A percentile compares a stretch with the other conserved stretches of the same genome.
Evolutionary conservation across 257 asterid genomes (phyloP).

Genomic region (Cruciata laevipes): DNA sequence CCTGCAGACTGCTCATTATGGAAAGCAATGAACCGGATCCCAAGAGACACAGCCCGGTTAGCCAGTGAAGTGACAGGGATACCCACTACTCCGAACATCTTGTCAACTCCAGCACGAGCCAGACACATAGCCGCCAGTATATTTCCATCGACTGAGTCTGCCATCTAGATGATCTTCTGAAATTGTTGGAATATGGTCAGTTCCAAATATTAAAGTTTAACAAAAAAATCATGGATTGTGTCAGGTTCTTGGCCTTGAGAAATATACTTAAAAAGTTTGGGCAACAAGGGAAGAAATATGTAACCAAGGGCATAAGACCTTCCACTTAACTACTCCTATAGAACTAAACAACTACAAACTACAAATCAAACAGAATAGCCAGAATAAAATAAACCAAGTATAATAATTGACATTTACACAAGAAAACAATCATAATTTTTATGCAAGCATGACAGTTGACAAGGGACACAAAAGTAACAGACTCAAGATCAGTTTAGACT

Average conservation of each 20-base stretch:
- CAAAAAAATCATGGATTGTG: not conserved
- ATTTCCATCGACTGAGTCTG: not conserved
- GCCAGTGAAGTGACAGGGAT: slow-evolving; percentile 3
- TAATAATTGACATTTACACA: too few relatives aligned
- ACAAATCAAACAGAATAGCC: too few relatives aligned
- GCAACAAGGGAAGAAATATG: too few relatives aligned
- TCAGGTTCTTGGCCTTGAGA: not conserved
- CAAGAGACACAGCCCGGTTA: slow-evolving; percentile 1
- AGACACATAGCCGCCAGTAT: not conserved
- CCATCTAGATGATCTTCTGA: not conserved
- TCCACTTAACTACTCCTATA: too few relatives aligned
- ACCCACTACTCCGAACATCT: slow-evolving; percentile 5
- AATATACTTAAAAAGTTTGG: too few relatives aligned
- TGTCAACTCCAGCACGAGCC: slow-evolving; percentile 2
- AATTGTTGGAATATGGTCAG: not conserved
- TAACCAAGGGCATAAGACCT: too few relatives aligned
- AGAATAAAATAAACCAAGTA: too few relatives aligned
- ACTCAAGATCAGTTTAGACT: not conserved
- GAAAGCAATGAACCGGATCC: slow-evolving; percentile 3
- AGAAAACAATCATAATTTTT: too few relatives aligned
- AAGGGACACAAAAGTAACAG: too few relatives aligned
- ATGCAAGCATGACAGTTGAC: too few relatives aligned
- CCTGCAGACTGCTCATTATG: slow-evolving; percentile 2
- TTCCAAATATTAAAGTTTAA: not conserved
- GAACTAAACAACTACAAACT: too few relatives aligned